Percentiles rank a stretch among this genome's conserved stretches.
Evolutionary conservation across 1,284 basidiomycete genomes (phyloP).

Genomic region (Trametes pubescens): DNA sequence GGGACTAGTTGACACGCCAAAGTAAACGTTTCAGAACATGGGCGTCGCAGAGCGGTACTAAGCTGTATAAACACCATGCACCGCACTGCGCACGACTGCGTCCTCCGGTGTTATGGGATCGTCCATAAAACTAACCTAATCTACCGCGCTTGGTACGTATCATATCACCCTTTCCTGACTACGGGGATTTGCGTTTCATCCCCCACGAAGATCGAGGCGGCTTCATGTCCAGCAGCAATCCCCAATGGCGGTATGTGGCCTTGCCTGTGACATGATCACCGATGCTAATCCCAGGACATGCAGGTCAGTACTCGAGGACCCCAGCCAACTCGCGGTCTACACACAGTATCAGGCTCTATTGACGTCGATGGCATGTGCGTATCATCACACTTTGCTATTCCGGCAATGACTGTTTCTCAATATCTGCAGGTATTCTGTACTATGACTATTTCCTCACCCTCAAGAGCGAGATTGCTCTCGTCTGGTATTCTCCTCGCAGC

Average conservation of each 20-base stretch:
- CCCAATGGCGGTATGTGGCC: background rate
- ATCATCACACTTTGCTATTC: background rate
- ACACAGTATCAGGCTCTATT: slow-evolving; percentile 3
- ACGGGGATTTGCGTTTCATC: background rate
- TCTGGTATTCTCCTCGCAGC: slow-evolving; percentile 1
- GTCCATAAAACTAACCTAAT: background rate
- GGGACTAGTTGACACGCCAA: no score
- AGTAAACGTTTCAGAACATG: background rate
- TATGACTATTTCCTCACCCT: slow-evolving; percentile 10
- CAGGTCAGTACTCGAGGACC: slow-evolving; percentile 1
- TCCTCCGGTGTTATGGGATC: slow-evolving; percentile 7
- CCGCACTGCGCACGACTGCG: slow-evolving; percentile 1
- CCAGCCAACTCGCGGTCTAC: background rate
- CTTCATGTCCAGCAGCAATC: background rate
- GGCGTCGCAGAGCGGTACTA: background rate
- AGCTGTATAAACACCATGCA: background rate
- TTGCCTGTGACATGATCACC: no score
- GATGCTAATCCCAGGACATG: background rate
- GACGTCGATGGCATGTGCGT: background rate
- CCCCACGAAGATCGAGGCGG: no score
- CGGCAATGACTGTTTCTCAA: background rate
- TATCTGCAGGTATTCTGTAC: background rate
- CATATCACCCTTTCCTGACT: background rate
- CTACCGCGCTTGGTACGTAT: background rate
- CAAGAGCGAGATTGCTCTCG: background rate